Percentiles rank a stretch among this genome's conserved stretches.
Conservation (phyloP, 1,284 basidiomycete genomes). For the Apiotrichum akiyoshidainum region DNA sequence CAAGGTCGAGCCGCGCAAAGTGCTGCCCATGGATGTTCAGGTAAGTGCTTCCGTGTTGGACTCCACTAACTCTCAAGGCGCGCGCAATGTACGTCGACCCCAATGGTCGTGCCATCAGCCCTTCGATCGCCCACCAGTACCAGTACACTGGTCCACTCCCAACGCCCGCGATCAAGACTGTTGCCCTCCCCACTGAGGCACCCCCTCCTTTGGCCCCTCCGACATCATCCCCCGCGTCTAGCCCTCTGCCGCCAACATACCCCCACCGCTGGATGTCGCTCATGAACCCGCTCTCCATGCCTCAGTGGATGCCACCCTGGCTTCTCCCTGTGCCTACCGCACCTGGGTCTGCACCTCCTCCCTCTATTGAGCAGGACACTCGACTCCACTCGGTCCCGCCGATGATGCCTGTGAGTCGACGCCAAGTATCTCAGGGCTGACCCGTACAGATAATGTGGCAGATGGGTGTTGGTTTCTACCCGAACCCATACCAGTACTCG, state of each 20-base stretch:
- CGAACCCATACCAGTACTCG: background rate
- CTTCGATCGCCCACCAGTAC: slow-evolving; percentile 33
- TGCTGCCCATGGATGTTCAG: slow-evolving; percentile 30
- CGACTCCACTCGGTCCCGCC: background rate
- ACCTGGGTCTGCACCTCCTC: background rate
- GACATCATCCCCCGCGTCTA: background rate
- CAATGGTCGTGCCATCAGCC: slow-evolving; percentile 27
- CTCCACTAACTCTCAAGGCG: background rate
- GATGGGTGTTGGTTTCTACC: background rate
- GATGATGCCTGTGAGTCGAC: slow-evolving; percentile 8
- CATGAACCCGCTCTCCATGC: no score
- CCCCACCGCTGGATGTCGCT: no score
- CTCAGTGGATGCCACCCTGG: background rate
- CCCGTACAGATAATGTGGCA: slow-evolving; percentile 10
- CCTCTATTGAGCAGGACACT: background rate
- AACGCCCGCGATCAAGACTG: background rate
- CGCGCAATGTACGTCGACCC: slow-evolving; percentile 34
- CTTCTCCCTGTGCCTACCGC: background rate
- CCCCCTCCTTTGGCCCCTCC: background rate
- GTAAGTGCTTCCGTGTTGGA: slow-evolving; percentile 18
- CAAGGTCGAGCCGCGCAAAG: slow-evolving; percentile 31
- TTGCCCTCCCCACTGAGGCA: background rate
- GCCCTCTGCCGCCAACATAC: background rate
- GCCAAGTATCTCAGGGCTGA: no score
- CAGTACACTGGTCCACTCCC: slow-evolving; percentile 10